Evolutionary conservation across 2,329 filamentous ascomycete genomes (phyloP).

Genomic region (Fusarium sp.): DNA sequence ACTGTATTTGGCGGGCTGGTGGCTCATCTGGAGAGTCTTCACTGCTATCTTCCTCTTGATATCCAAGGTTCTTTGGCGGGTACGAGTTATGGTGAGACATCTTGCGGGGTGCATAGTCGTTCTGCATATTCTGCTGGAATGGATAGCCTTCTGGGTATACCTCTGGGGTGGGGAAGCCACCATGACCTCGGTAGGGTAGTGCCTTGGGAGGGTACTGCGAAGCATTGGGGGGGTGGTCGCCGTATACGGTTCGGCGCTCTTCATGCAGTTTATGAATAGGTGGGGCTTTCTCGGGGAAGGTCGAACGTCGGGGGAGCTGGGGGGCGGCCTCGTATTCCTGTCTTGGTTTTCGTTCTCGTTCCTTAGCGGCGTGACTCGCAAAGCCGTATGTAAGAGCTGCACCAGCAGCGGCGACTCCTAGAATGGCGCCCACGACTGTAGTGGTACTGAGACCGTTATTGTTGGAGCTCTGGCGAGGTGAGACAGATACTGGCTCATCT

Average conservation of each 20-base stretch:
- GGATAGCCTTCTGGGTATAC: conserved; percentile 45
- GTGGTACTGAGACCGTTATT: conserved; percentile 65
- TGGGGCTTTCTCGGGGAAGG: conserved; percentile 59
- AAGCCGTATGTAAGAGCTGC: conserved; percentile 76
- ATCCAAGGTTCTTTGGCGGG: conserved; percentile 41
- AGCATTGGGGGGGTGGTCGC: conserved; percentile 37
- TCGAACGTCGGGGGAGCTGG: conserved; percentile 58
- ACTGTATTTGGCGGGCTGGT: conserved; percentile 37
- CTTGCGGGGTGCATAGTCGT: conserved; percentile 41
- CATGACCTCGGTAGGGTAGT: conserved; percentile 38
- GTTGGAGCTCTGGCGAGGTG: conserved; percentile 53
- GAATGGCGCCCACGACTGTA: conserved; percentile 78
- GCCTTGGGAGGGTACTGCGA: conserved; percentile 39
- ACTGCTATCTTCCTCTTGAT: conserved; percentile 47
- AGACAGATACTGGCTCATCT: conserved; percentile 40
- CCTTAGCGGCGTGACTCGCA: conserved; percentile 60
- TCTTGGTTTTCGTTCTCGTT: conserved; percentile 59
- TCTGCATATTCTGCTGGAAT: conserved; percentile 34
- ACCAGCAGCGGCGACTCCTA: conserved; percentile 83
- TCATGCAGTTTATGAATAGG: conserved; percentile 42
- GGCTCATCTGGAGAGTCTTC: conserved; percentile 41
- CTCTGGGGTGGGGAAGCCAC: conserved; percentile 37
- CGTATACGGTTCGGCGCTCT: conserved; percentile 38
- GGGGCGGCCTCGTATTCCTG: conserved; percentile 58
- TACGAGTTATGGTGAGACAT: conserved; percentile 43